phyloP scores from a whole-genome alignment of 83 land plant genomes.

The Thuja plicata region DNA sequence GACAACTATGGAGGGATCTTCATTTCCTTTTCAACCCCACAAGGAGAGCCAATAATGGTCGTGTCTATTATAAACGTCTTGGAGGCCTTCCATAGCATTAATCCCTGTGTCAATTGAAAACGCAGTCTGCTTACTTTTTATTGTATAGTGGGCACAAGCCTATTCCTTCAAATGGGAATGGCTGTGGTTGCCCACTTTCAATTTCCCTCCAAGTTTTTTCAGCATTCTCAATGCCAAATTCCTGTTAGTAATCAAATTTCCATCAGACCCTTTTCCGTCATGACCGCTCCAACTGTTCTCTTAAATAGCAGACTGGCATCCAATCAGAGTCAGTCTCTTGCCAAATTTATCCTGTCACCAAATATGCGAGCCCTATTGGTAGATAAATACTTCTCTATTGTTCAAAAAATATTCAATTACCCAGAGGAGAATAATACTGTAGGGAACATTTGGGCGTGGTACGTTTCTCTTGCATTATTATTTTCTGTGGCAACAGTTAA shows the following conservation, averaged over 20 bases:
- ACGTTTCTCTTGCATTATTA: slow-evolving; percentile 5
- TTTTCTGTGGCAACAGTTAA: not conserved
- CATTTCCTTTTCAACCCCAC: no score
- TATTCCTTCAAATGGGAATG: not conserved
- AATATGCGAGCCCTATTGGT: not conserved
- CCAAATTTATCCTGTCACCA: not conserved
- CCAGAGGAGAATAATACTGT: slow-evolving; percentile 6
- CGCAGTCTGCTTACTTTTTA: not conserved
- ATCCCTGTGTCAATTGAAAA: not conserved
- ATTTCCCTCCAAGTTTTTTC: not conserved
- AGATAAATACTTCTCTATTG: not conserved
- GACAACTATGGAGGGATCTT: no score
- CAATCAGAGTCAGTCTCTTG: not conserved
- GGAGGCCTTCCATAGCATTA: not conserved
- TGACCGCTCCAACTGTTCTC: not conserved
- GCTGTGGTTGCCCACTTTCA: slow-evolving; percentile 4
- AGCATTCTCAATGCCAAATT: slow-evolving; percentile 2
- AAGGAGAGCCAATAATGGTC: not conserved
- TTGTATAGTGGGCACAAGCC: not conserved
- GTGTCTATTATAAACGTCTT: not conserved
- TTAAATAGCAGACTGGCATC: not conserved
- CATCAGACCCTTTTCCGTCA: not conserved
- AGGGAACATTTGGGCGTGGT: slow-evolving; percentile 4
- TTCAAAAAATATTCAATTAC: not conserved
- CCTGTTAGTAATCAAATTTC: not conserved